Evolutionary conservation across 257 asterid species (phyloP).

Genomic region (Vinca minor): DNA sequence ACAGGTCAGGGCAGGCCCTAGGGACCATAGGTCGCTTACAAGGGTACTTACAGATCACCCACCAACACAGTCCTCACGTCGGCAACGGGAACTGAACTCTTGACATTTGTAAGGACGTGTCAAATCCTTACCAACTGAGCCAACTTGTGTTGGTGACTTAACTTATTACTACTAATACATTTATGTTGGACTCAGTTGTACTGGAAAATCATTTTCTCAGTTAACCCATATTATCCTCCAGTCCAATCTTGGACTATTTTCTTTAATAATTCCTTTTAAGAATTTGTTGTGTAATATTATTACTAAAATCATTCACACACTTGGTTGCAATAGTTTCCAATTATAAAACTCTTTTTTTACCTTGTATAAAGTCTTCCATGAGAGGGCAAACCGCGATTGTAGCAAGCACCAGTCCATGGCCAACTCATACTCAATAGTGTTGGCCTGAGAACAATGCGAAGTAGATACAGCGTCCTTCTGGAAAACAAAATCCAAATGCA

Average conservation of each 20-base stretch:
- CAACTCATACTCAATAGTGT: conserved; percentile 78
- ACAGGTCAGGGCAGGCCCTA: too few relatives aligned
- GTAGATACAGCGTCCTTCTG: conserved; percentile 81
- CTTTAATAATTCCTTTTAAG: not conserved
- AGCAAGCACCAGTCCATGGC: conserved; percentile 69
- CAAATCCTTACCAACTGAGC: too few relatives aligned
- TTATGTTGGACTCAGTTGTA: not conserved
- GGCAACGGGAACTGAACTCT: too few relatives aligned
- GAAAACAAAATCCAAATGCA: conserved; percentile 6
- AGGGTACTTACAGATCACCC: too few relatives aligned
- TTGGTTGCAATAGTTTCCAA: not conserved
- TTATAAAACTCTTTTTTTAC: conserved; percentile 23
- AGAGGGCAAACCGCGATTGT: conserved; percentile 44
- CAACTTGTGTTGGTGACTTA: too few relatives aligned
- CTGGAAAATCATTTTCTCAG: not conserved
- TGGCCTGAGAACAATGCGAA: conserved; percentile 76
- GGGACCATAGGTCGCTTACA: too few relatives aligned
- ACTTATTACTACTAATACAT: not conserved
- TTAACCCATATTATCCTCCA: not conserved
- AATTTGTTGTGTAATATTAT: not conserved
- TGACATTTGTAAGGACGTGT: too few relatives aligned
- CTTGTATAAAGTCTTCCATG: conserved; percentile 60
- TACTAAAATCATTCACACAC: not conserved
- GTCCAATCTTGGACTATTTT: not conserved
- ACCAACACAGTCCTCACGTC: too few relatives aligned